phyloP scores from a whole-genome alignment of 257 asterid species.

The Prunella vulgaris region DNA sequence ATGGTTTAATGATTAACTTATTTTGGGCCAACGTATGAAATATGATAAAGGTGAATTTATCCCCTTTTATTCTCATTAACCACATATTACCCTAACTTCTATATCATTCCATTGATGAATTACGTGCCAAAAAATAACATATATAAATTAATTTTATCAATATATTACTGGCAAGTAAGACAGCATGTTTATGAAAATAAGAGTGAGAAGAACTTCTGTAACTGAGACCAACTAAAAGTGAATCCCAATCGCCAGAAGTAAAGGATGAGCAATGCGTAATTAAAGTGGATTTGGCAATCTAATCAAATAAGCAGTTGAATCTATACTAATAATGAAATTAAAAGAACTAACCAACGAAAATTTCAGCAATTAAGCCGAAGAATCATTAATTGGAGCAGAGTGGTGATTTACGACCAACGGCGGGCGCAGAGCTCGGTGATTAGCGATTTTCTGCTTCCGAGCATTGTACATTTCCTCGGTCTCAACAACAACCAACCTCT shows the following conservation, averaged over 20 bases:
- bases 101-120: too few relatives aligned
- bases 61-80: too few relatives aligned
- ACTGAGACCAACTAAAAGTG: not conserved
- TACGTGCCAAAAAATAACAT: too few relatives aligned
- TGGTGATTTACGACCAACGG: conserved; percentile 61
- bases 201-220: not conserved
- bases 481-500: conserved; percentile 70
- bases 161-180: too few relatives aligned
- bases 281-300: not conserved
- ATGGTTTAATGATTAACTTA: too few relatives aligned
- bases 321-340: not conserved
- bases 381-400: conserved; percentile 24
- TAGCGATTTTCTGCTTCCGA: conserved; percentile 55
- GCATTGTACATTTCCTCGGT: conserved; percentile 77
- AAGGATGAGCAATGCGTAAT: not conserved
- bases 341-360: conserved; percentile 21
- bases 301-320: not conserved
- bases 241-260: not conserved
- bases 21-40: too few relatives aligned
- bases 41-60: too few relatives aligned
- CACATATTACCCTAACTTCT: too few relatives aligned
- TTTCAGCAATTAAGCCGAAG: conserved; percentile 25
- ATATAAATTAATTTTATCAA: too few relatives aligned
- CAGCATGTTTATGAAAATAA: too few relatives aligned
- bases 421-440: conserved; percentile 61